These are phyloP conservation scores for Trichoderma gracile DNA, from an alignment of 2,329 filamentous ascomycete genomes.

Conservation along the genomic window DNA sequence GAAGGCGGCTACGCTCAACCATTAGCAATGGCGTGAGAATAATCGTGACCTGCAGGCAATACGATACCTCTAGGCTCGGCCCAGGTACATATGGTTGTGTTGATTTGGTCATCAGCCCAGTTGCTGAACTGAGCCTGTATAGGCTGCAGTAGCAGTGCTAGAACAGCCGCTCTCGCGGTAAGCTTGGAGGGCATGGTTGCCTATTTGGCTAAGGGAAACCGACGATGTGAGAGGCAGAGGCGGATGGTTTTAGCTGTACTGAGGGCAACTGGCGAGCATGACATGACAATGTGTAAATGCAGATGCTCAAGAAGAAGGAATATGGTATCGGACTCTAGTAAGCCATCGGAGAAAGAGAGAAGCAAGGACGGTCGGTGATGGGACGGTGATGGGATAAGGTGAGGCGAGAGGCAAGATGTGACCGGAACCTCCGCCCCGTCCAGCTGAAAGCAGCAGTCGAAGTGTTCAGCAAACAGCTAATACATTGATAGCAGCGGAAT, in stretches of 20 bases:
- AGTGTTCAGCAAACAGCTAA: background rate
- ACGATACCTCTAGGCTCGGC: constrained; percentile 45
- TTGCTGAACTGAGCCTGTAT: constrained; percentile 45
- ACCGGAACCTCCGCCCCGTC: background rate
- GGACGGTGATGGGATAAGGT: background rate
- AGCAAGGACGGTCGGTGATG: background rate
- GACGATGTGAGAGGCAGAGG: background rate
- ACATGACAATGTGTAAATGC: background rate
- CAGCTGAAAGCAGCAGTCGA: background rate
- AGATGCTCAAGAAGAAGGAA: background rate
- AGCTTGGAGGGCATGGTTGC: constrained; percentile 29
- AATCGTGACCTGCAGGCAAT: background rate
- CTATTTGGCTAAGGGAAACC: background rate
- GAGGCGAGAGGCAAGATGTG: background rate
- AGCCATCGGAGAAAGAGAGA: background rate
- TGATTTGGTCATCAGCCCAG: constrained; percentile 56
- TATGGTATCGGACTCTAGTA: background rate
- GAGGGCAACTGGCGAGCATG: background rate
- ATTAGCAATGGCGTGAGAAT: constrained; percentile 28
- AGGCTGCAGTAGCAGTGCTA: constrained; percentile 27
- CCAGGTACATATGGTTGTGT: constrained; percentile 63
- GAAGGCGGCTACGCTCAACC: constrained; percentile 49
- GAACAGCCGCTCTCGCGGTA: constrained; percentile 27
- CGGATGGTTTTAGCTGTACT: background rate
- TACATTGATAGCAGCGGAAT: background rate